Percentiles rank a stretch among this genome's conserved stretches.
phyloP scores from a whole-genome alignment of 2,329 filamentous ascomycete species.

The Trichoderma sp. region DNA sequence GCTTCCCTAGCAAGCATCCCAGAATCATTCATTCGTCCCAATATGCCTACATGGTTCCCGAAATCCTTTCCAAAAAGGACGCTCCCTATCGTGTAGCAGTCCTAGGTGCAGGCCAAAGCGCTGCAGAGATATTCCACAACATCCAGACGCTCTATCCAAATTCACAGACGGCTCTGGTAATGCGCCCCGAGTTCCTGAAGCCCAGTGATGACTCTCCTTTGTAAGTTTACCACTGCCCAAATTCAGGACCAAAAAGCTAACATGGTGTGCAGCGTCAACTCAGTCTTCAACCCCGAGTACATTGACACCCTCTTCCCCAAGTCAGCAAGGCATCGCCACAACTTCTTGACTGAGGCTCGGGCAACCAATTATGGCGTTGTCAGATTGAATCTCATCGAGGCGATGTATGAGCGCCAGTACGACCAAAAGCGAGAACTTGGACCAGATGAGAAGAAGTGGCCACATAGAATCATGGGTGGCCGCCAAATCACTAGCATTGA shows the following conservation, averaged over 20 bases:
- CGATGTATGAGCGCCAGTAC: constrained; percentile 84
- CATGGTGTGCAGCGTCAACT: constrained; percentile 70
- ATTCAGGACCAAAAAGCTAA: constrained; percentile 26
- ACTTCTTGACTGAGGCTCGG: constrained; percentile 64
- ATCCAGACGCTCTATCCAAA: constrained; percentile 80
- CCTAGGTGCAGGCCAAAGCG: constrained; percentile 85
- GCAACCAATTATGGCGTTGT: constrained; percentile 95
- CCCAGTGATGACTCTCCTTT: constrained; percentile 96
- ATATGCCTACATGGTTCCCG: constrained; percentile 64
- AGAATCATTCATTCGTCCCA: constrained; percentile 85
- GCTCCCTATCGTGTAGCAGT: constrained; percentile 73
- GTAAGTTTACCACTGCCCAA: constrained; percentile 46
- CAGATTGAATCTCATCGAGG: constrained; percentile 82
- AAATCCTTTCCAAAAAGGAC: constrained; percentile 54
- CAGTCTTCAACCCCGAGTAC: constrained; percentile 88
- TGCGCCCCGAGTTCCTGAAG: constrained; percentile 77
- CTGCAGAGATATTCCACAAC: constrained; percentile 93
- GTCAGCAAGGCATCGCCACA: constrained; percentile 58
- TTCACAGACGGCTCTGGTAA: constrained; percentile 71
- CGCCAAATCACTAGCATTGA: constrained; percentile 64
- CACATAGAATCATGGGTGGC: constrained; percentile 72
- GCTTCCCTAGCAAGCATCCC: constrained; percentile 66
- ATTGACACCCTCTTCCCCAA: constrained; percentile 74
- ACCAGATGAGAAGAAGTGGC: constrained; percentile 70
- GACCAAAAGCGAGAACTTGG: constrained; percentile 71